Evolutionary conservation across 2,329 filamentous ascomycete genomes (phyloP), one percentile per base, ranked within the genome.

Genomic region (Epichloe sp.): DNA sequence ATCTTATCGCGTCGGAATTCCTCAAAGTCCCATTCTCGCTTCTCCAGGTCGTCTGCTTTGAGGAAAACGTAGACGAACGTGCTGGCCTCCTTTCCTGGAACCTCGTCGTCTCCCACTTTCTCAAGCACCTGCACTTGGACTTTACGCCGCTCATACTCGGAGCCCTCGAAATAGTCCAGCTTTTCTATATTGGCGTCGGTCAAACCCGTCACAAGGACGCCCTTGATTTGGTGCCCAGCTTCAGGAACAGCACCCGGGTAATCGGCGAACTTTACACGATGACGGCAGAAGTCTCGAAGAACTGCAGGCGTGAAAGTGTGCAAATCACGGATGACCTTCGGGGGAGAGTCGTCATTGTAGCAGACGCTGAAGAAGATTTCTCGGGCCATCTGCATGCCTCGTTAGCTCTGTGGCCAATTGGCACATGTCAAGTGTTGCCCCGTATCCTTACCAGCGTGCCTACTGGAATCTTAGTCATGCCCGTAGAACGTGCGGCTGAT

Each of bases 281-380:
- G 77, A 34, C 91, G 86, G 49, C 80, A 81, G 69, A 85, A 84
- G 44, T 77, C 73, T 54, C 82, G 77, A 0, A 97, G 76, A n/a
- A 94, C 70, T 14, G 90, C 90, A 0, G 88, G 86, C 0, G 74
- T 75, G 63, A 88, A 80, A 0, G 67, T 78, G 55, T 79, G 79
- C 37, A 91, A 71, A 45, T 78, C 64, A 51, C 69, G 61, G 38
- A 77, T 65, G 65, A 73, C 61, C 65, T 76, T 61, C 78, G 61
- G 55, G 55, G 75, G 72, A 5, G 64, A 59, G 15, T 70, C 65
- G 8, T 69, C 68, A 57, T 82, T 79, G 68, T 90, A 87, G 66
- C 87, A 87, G 43, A 95, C 89, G 36, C 85, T 85, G 69, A 86
- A 85, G 59, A 97, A 88, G 60, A 97, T 83, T 61, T 85, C 80